phyloP scores from a whole-genome alignment of 495 filamentous ascomycete species.

The Aspergillus steynii region DNA sequence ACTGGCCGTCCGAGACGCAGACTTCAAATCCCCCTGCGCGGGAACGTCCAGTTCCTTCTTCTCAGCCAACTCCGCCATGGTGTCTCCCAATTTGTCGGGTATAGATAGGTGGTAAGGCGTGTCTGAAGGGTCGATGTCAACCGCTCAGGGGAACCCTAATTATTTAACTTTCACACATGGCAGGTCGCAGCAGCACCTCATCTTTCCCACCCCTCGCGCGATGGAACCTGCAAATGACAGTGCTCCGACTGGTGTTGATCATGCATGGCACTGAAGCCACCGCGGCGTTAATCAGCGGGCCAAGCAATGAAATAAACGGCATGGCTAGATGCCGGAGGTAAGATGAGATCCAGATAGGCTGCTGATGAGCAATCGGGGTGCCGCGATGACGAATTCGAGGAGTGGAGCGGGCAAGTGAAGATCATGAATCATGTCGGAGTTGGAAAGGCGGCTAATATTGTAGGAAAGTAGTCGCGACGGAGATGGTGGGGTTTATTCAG shows the following conservation, averaged over 20 bases:
- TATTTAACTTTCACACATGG: conserved; percentile 9
- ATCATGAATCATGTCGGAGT: background rate
- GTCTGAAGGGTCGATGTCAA: background rate
- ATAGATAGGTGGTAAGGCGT: background rate
- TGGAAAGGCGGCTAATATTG: too few species aligned
- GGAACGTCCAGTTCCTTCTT: conserved; percentile 1
- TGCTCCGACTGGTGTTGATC: conserved; percentile 8
- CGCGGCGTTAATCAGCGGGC: background rate
- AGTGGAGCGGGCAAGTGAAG: conserved; percentile 3
- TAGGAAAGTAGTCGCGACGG: too few species aligned
- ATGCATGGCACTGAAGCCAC: conserved; percentile 6
- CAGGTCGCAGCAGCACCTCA: conserved; percentile 18
- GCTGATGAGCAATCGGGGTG: conserved; percentile 24
- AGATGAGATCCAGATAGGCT: background rate
- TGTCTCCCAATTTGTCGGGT: background rate
- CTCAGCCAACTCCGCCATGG: conserved; percentile 12
- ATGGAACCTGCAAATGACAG: conserved; percentile 18
- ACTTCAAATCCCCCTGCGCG: conserved; percentile 7
- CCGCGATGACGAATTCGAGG: conserved; percentile 22
- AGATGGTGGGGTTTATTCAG: too few species aligned
- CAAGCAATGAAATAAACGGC: conserved; percentile 1
- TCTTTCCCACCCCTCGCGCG: conserved; percentile 14
- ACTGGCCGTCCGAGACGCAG: conserved; percentile 13
- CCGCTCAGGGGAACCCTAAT: background rate
- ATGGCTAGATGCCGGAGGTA: background rate